Conservation (phyloP, 768 basidiomycete genomes). For the Rubroboletus pulcherrimus region DNA sequence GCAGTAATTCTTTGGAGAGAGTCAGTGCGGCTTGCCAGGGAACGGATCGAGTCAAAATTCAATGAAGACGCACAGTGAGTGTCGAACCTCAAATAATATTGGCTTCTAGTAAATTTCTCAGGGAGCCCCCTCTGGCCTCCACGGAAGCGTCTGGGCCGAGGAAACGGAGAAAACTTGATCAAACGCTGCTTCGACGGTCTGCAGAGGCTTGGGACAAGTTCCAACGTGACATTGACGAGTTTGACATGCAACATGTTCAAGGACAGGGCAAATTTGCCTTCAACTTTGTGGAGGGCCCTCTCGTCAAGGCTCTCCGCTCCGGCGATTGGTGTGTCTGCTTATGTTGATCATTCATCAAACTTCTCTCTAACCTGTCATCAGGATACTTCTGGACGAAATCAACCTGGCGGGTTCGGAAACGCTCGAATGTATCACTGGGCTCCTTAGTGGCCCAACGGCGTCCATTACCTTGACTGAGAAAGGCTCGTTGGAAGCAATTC, state of each 20-base stretch:
- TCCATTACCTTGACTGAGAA: constrained; percentile 94
- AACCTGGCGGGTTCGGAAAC: constrained; percentile 95
- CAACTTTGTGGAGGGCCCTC: constrained; percentile 91
- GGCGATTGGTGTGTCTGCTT: constrained; percentile 78
- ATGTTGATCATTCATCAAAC: background rate
- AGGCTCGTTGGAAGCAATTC: constrained; percentile 84
- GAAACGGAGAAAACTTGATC: constrained; percentile 67
- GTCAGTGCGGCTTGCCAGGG: constrained; percentile 62
- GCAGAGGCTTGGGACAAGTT: constrained; percentile 65
- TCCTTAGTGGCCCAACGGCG: constrained; percentile 79
- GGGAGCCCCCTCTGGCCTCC: constrained; percentile 26
- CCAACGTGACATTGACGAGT: constrained; percentile 64
- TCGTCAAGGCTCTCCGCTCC: constrained; percentile 82
- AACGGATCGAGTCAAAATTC: constrained; percentile 47
- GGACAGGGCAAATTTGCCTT: constrained; percentile 90
- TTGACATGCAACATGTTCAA: constrained; percentile 85
- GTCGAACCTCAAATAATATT: background rate
- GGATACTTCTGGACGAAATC: constrained; percentile 94
- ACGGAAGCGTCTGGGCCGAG: constrained; percentile 47
- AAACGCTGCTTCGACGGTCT: constrained; percentile 39
- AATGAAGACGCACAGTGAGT: constrained; percentile 28
- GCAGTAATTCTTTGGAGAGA: constrained; percentile 83
- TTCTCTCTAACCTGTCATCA: constrained; percentile 28
- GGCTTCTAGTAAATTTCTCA: background rate
- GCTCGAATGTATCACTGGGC: constrained; percentile 84